phyloP scores from a whole-genome alignment of 2,329 filamentous ascomycete species.

The Fusarium verrucosum region DNA sequence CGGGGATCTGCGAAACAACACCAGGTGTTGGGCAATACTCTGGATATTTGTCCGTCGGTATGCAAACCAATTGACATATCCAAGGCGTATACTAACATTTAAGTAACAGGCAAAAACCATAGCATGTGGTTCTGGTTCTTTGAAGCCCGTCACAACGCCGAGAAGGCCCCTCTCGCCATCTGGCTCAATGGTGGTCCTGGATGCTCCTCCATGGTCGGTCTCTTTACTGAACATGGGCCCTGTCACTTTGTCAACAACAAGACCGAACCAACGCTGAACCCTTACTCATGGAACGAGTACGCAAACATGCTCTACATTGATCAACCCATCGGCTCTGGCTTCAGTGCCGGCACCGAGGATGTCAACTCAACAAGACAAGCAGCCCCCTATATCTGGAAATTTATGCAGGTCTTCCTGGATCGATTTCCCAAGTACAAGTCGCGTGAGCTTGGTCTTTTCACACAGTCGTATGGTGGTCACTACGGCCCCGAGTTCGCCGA shows the following conservation, averaged over 20 bases:
- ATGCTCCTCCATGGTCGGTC: slow-evolving; percentile 48
- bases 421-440: slow-evolving; percentile 71
- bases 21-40: slow-evolving; percentile 71
- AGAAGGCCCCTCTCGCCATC: slow-evolving; percentile 60
- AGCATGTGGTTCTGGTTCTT: slow-evolving; percentile 60
- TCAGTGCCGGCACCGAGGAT: slow-evolving; percentile 42
- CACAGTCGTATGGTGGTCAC: slow-evolving; percentile 66
- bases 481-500: slow-evolving; percentile 65
- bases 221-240: slow-evolving; percentile 79
- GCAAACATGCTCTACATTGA: slow-evolving; percentile 77
- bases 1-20: slow-evolving; percentile 64
- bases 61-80: slow-evolving; percentile 20
- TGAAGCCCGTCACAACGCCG: slow-evolving; percentile 53
- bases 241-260: slow-evolving; percentile 66
- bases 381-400: slow-evolving; percentile 57
- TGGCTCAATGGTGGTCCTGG: slow-evolving; percentile 58
- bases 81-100: slow-evolving; percentile 36
- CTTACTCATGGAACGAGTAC: slow-evolving; percentile 70
- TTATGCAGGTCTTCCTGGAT: slow-evolving; percentile 69
- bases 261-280: slow-evolving; percentile 57
- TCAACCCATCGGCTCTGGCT: slow-evolving; percentile 58
- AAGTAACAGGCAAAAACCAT: slow-evolving; percentile 33
- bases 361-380: slow-evolving; percentile 46
- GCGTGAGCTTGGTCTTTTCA: slow-evolving; percentile 64
- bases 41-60: slow-evolving; percentile 69